Evolutionary conservation across 768 basidiomycete species (phyloP).

Genomic region (Russula ochroleuca): DNA sequence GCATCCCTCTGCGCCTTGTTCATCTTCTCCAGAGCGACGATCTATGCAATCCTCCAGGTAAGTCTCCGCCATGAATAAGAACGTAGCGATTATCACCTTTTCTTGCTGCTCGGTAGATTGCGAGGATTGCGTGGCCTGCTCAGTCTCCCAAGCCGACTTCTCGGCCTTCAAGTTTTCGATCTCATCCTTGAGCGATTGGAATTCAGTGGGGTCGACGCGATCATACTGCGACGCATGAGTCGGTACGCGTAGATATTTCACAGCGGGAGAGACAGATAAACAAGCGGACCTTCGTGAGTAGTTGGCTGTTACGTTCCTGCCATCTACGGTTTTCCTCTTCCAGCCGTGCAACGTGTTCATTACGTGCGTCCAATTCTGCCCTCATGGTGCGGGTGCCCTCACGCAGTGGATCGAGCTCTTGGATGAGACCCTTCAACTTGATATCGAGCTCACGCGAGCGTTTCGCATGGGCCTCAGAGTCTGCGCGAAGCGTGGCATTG

Average conservation of each 20-base stretch:
- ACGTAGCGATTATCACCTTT: constrained; percentile 26
- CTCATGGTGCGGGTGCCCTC: constrained; percentile 61
- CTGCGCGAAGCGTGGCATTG: constrained; percentile 78
- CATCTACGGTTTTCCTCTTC: constrained; percentile 75
- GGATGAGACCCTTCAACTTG: constrained; percentile 52
- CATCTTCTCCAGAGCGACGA: constrained; percentile 24
- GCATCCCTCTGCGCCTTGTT: constrained; percentile 22
- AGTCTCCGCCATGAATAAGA: not conserved
- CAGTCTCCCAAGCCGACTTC: constrained; percentile 29
- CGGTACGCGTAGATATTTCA: not conserved
- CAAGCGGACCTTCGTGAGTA: constrained; percentile 66
- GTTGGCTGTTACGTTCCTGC: constrained; percentile 79
- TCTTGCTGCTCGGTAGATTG: constrained; percentile 20
- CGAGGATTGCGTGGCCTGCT: not conserved
- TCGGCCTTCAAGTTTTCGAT: constrained; percentile 43
- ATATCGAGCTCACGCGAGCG: constrained; percentile 62
- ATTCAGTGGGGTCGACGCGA: constrained; percentile 81
- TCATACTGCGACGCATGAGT: constrained; percentile 54
- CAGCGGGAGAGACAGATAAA: not conserved
- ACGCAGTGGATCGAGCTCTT: constrained; percentile 69
- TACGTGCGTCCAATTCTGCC: constrained; percentile 72
- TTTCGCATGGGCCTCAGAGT: constrained; percentile 66
- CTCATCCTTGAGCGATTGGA: constrained; percentile 74
- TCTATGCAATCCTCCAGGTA: constrained; percentile 13
- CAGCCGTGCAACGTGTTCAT: constrained; percentile 60